phyloP scores from a whole-genome alignment of 768 basidiomycete genomes.

The Termitomyces sp. region DNA sequence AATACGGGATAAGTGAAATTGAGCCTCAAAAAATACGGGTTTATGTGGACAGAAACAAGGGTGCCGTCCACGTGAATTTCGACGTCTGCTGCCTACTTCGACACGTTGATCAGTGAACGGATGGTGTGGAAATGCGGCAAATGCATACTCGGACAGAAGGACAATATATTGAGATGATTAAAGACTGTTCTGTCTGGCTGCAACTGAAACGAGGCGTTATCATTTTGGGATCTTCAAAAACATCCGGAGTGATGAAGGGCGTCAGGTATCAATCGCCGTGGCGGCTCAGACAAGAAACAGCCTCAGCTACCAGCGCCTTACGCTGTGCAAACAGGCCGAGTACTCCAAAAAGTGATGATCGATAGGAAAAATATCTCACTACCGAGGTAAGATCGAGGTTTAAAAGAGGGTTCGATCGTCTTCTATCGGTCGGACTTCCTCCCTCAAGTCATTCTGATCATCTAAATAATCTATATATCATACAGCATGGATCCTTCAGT shows the following conservation, averaged over 20 bases:
- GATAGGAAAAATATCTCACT: background rate
- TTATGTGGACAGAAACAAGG: slow-evolving; percentile 68
- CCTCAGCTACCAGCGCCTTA: background rate
- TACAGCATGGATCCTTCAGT: slow-evolving; percentile 45
- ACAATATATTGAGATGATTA: slow-evolving; percentile 60
- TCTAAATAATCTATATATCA: background rate
- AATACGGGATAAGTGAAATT: slow-evolving; percentile 63
- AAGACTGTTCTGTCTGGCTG: slow-evolving; percentile 49
- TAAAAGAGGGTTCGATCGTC: background rate
- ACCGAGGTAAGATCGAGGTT: background rate
- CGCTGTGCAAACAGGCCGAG: background rate
- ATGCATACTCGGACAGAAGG: slow-evolving; percentile 62
- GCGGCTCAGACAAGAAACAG: background rate
- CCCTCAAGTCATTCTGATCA: background rate
- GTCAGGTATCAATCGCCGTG: background rate
- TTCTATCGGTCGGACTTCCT: too few relatives aligned
- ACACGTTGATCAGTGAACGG: slow-evolving; percentile 8
- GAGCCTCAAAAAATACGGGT: slow-evolving; percentile 80
- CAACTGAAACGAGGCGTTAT: slow-evolving; percentile 76
- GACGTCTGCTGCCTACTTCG: slow-evolving; percentile 70
- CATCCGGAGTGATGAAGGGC: background rate
- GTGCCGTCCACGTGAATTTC: slow-evolving; percentile 74
- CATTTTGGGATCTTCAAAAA: slow-evolving; percentile 32
- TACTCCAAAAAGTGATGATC: background rate
- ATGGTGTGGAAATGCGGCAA: slow-evolving; percentile 6